Percentiles rank a stretch among this genome's conserved stretches.
Conservation (phyloP, 2,329 filamentous ascomycete species). For the Thelonectria discophora region DNA sequence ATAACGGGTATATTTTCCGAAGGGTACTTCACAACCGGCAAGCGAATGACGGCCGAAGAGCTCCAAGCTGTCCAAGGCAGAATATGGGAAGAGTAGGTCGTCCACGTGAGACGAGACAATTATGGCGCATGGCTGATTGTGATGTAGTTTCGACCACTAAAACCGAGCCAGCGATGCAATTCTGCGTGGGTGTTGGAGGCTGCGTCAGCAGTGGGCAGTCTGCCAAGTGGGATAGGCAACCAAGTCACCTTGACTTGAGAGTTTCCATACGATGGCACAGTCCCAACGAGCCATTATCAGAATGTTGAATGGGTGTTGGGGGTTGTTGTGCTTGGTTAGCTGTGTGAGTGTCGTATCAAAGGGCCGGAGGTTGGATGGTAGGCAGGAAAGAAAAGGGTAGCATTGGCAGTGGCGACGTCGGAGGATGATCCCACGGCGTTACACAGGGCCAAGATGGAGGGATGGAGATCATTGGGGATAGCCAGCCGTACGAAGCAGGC, state of each 20-base stretch:
- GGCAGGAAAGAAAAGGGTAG: neutral
- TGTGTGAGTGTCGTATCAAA: conserved; percentile 4
- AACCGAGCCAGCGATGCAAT: conserved; percentile 22
- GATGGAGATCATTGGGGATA: neutral
- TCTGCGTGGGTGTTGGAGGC: conserved; percentile 22
- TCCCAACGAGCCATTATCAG: conserved; percentile 33
- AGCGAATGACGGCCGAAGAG: conserved; percentile 88
- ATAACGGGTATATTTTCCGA: conserved; percentile 29
- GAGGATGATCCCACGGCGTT: conserved; percentile 5
- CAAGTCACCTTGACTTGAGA: conserved; percentile 33
- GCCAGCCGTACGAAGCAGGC: neutral
- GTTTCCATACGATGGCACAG: conserved; percentile 36
- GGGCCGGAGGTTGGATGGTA: neutral
- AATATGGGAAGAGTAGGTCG: conserved; percentile 81
- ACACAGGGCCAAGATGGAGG: conserved; percentile 17
- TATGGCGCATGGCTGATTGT: conserved; percentile 34
- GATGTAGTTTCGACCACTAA: conserved; percentile 53
- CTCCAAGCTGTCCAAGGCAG: conserved; percentile 86
- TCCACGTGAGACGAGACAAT: conserved; percentile 26
- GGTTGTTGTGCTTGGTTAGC: neutral
- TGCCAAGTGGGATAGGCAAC: conserved; percentile 39
- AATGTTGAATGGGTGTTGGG: conserved; percentile 25
- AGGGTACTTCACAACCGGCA: conserved; percentile 86
- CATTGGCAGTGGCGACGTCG: conserved; percentile 17
- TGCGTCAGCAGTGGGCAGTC: conserved; percentile 37